Evolutionary conservation across 1,284 basidiomycete genomes (phyloP).

Genomic region (Afroboletus lepidellus): DNA sequence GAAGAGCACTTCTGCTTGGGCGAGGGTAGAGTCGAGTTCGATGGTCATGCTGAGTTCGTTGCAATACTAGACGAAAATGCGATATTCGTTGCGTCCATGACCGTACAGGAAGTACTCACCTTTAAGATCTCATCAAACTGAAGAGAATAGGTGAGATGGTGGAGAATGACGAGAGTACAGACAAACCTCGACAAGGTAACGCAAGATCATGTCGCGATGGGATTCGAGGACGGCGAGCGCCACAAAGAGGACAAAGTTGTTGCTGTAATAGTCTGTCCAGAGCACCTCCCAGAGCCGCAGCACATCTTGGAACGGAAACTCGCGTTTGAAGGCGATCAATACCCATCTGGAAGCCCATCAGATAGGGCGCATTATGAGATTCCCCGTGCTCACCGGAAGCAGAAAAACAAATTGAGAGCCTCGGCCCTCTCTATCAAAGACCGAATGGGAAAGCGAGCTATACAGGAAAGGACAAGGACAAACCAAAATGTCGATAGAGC

Average conservation of each 20-base stretch:
- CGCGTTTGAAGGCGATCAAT: constrained; percentile 90
- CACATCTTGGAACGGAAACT: constrained; percentile 90
- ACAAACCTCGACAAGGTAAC: constrained; percentile 87
- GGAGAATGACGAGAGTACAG: too few species aligned
- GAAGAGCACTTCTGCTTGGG: constrained; percentile 93
- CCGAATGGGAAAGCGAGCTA: not conserved
- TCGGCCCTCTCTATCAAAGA: constrained; percentile 75
- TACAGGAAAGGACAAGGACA: constrained; percentile 4
- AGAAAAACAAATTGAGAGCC: constrained; percentile 95
- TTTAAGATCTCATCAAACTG: constrained; percentile 88
- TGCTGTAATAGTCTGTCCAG: constrained; percentile 92
- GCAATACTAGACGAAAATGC: constrained; percentile 60
- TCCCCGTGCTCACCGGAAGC: constrained; percentile 71
- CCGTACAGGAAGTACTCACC: constrained; percentile 38
- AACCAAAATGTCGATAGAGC: constrained; percentile 83
- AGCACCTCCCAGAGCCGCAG: constrained; percentile 92
- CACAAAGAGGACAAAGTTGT: constrained; percentile 89
- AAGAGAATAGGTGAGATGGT: constrained; percentile 1
- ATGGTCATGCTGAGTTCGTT: constrained; percentile 94
- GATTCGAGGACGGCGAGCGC: constrained; percentile 92
- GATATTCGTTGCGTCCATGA: constrained; percentile 1
- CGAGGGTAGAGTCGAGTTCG: constrained; percentile 86
- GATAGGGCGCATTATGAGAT: not conserved
- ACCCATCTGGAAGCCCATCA: constrained; percentile 60
- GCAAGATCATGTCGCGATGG: constrained; percentile 89